Conservation (phyloP, 2,329 filamentous ascomycete species). For the Zymoseptoria passerinii region DNA sequence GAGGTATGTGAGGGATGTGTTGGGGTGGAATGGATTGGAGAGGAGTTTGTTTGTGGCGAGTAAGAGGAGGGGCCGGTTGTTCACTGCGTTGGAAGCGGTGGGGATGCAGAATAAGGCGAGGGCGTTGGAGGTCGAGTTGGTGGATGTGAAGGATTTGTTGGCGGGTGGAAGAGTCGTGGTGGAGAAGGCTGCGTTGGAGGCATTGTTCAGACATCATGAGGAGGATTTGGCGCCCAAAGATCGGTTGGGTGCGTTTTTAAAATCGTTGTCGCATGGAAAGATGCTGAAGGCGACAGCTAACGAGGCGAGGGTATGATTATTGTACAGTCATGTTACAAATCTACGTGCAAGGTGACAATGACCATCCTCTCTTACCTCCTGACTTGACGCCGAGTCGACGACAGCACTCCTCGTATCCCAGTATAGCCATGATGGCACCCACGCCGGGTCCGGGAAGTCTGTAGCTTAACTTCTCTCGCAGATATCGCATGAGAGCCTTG, state of each 20-base stretch:
- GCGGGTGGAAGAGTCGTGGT: slow-evolving; percentile 79
- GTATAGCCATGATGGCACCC: slow-evolving; percentile 45
- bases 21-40: slow-evolving; percentile 64
- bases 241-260: background rate
- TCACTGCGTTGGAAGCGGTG: slow-evolving; percentile 52
- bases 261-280: background rate
- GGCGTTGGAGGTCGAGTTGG: slow-evolving; percentile 62
- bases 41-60: slow-evolving; percentile 60
- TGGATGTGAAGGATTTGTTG: slow-evolving; percentile 92
- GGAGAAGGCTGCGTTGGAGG: slow-evolving; percentile 69
- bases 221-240: slow-evolving; percentile 42
- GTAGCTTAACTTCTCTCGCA: slow-evolving; percentile 49
- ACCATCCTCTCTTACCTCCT: slow-evolving; percentile 1
- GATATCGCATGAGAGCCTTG: slow-evolving; percentile 44
- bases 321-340: background rate
- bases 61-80: slow-evolving; percentile 53
- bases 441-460: slow-evolving; percentile 47
- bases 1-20: slow-evolving; percentile 58
- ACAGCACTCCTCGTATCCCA: slow-evolving; percentile 47
- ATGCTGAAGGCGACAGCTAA: background rate
- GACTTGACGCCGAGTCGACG: slow-evolving; percentile 22
- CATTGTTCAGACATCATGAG: slow-evolving; percentile 65
- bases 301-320: background rate
- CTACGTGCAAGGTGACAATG: background rate
- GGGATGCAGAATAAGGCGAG: slow-evolving; percentile 57